Base-by-base conservation (phyloP, 768 basidiomycete species). In the Xerocomellus intermedius region DNA sequence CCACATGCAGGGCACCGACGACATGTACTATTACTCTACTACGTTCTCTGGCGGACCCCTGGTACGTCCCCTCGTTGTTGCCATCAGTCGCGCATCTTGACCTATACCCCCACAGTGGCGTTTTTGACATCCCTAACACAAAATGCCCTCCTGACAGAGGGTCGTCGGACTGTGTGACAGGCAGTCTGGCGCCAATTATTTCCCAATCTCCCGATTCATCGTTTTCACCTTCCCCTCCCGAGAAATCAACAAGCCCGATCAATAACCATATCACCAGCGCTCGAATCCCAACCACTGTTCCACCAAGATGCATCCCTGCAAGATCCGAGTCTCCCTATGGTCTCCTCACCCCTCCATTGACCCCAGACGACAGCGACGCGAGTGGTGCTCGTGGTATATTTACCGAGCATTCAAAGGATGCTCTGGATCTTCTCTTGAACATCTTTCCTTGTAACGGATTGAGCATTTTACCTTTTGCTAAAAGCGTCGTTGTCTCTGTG, bases 91-190 rank as follows among this genome's bases (percentile, higher is more conserved):
- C 21, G 0, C 32, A 13, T 47, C 36, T 13, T 26, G 48, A 59
- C 55, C 62, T 46, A 63, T 50, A 38, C n/a, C 42, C 45, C 5
- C 48, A 4, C 57, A 92, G 91, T 94, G 91, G 91, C 86, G 91
- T 77, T 91, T 94, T 94, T 94, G 91, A 94, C 91, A 79, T 77
- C 80, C 89, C 91, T 64, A 86, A 81, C 67, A 75, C 75, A 61
- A 94, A 94, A 94, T 94, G 91, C 91, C 91, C 91, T 90, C 91
- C 90, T 65, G 86, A 90, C 70, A 69, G 91, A 88, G 91, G 91
- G 91, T 94, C 91, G 90, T 86, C 84, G 80, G 84, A 82, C 82
- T 86, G 89, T 83, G 91, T 94, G 91, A 94, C 87, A 94, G 91
- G 82, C 89, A 81, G 85, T 78, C 81, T 82, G 86, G 82, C 89